Evolutionary conservation across 2,329 filamentous ascomycete species (phyloP).

Genomic region (Scytalidium sp.): DNA sequence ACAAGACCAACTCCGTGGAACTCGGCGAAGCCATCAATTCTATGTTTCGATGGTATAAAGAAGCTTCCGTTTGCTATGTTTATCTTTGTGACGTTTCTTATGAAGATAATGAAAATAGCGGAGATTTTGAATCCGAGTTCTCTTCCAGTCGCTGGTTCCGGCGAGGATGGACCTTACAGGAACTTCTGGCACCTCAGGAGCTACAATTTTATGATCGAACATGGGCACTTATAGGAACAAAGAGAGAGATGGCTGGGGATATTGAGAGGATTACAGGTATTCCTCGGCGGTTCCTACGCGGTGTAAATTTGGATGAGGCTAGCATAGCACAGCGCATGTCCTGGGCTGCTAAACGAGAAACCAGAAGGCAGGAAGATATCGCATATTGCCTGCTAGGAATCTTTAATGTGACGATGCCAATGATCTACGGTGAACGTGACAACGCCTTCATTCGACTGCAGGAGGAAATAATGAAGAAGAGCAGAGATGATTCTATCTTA

Average conservation of each 20-base stretch:
- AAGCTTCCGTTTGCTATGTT: constrained; percentile 8
- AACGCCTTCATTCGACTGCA: constrained; percentile 31
- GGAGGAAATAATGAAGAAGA: constrained; percentile 25
- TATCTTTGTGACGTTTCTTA: constrained; percentile 4
- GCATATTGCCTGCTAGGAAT: constrained; percentile 41
- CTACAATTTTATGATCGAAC: constrained; percentile 20
- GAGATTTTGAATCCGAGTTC: neutral
- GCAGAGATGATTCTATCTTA: constrained; percentile 6
- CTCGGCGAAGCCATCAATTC: constrained; percentile 11
- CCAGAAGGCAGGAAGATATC: constrained; percentile 34
- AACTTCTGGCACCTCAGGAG: constrained; percentile 11
- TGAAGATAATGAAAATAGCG: constrained; percentile 2
- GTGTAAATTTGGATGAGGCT: constrained; percentile 11
- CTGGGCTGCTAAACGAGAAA: constrained; percentile 28
- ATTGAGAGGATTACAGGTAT: constrained; percentile 7
- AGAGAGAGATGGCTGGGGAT: constrained; percentile 1
- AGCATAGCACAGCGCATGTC: constrained; percentile 5
- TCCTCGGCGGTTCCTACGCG: constrained; percentile 4
- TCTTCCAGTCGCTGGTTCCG: constrained; percentile 10
- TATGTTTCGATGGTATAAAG: constrained; percentile 8
- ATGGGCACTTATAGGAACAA: constrained; percentile 15
- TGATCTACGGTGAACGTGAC: constrained; percentile 35
- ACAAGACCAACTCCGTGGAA: constrained; percentile 14
- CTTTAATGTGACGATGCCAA: constrained; percentile 34
- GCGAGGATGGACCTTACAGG: constrained; percentile 13